Base-by-base conservation (phyloP, 495 filamentous ascomycete genomes). In the Hypoxylon cercidicola region DNA sequence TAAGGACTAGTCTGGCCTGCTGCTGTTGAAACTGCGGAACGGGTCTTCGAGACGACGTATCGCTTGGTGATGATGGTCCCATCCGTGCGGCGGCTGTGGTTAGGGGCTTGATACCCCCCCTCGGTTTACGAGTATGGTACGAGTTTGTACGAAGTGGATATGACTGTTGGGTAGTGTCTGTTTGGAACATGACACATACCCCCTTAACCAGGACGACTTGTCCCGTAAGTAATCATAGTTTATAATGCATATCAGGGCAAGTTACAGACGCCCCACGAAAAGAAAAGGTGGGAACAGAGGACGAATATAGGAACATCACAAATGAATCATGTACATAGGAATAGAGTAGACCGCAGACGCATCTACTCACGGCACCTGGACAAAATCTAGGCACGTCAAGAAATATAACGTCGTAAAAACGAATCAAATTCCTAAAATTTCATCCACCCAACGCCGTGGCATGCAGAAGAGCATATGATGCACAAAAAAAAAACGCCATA, bases 381-480 rank as follows among this genome's bases (percentile, higher is more conserved):
- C 34, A 32, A 44, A 8, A 28, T 4, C 18, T 21, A 15, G 15
- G 53, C 16, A 48, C 46, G 40, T 44, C 47, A 58, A 16, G 32
- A 48, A 49, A 28, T 28, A 28, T 28, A 28, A 41, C 39, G 41
- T 60, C 47, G 37, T 15, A 52, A 32, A 57, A 56, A 55, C n/a
- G 37, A 55, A 60, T 25, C 45, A 61, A 45, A 49, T 16, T 28
- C 53, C 51, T 44, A 45, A 25, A 52, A 43, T 50, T 59, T 53
- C 45, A 3, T 7, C 25, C 3, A 28, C 25, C 65, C 65, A 68
- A 68, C 65, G 65, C 65, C 65, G 55, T 20, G 55, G 41, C 65
- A 68, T 68, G 65, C 65, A 52, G 19, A 12, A 55, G 45, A 15
- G 28, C 25, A 50, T 28, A 53, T 56, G 55, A 46, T 60, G 51